phyloP scores from a whole-genome alignment of 345 rosid species.

The Odontarrhena argentea region DNA sequence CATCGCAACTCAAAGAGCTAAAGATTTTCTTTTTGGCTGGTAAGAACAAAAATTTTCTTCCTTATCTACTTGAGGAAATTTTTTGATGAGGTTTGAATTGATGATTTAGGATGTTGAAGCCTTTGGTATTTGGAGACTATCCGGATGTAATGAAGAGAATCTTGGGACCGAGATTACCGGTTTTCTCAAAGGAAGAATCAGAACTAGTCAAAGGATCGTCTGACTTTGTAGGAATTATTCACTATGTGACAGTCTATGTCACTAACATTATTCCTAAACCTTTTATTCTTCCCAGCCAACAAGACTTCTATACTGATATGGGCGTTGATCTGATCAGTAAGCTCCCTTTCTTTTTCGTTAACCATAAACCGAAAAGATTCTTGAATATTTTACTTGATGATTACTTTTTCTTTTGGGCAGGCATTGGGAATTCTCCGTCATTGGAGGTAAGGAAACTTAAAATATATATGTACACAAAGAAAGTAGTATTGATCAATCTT shows the following conservation, averaged over 20 bases:
- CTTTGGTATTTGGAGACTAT: conserved; percentile 74
- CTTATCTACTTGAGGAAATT: not conserved
- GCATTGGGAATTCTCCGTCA: conserved; percentile 9
- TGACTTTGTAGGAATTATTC: conserved; percentile 62
- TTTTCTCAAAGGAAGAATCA: conserved; percentile 59
- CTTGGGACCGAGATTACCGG: conserved; percentile 66
- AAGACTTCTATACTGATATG: conserved; percentile 49
- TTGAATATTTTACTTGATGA: not conserved
- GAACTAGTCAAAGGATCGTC: conserved; percentile 59
- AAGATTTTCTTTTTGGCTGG: conserved; percentile 54
- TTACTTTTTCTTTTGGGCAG: conserved; percentile 41
- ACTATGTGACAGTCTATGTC: conserved; percentile 41
- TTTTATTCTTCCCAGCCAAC: conserved; percentile 17
- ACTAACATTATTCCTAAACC: conserved; percentile 39
- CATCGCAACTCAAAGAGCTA: conserved; percentile 50
- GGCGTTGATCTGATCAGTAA: conserved; percentile 37
- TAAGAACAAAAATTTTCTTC: conserved; percentile 25
- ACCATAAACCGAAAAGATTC: not conserved
- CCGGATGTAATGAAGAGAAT: conserved; percentile 63
- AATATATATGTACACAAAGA: too few relatives aligned
- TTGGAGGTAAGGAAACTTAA: conserved; percentile 26
- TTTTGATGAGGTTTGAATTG: not conserved
- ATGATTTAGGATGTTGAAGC: conserved; percentile 54
- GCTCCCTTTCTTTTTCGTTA: conserved; percentile 5
- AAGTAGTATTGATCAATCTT: not conserved